phyloP scores from a whole-genome alignment of 164 flowering plant genomes.

The Tetrastigma voinierianum region DNA sequence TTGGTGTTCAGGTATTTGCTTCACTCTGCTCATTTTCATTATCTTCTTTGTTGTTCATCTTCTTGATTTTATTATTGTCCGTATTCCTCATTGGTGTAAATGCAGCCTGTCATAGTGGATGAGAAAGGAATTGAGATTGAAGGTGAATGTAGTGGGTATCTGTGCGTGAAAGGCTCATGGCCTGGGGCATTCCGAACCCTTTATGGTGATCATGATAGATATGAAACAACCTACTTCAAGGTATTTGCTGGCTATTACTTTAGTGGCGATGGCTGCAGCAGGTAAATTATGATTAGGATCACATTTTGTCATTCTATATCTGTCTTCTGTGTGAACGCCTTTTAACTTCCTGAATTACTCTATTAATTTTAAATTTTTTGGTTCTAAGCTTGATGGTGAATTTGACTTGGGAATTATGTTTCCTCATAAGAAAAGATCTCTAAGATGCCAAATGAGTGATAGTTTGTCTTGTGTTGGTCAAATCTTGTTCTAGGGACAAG shows the following conservation, averaged over 20 bases:
- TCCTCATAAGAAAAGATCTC: not conserved
- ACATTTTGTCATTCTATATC: not conserved
- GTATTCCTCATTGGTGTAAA: not conserved
- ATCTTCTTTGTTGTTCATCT: not conserved
- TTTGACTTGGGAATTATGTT: not conserved
- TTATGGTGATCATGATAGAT: constrained; percentile 97
- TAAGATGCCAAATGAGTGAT: not conserved
- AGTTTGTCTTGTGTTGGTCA: not conserved
- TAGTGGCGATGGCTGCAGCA: constrained; percentile 96
- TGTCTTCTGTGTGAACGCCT: not conserved
- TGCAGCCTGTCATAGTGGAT: constrained; percentile 94
- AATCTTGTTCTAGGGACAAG: constrained; percentile 62
- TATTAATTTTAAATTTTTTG: not conserved
- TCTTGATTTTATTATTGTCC: too few relatives aligned
- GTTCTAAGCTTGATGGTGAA: not conserved
- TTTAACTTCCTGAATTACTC: not conserved
- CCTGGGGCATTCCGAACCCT: constrained; percentile 97
- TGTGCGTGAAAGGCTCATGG: constrained; percentile 91
- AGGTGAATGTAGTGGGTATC: constrained; percentile 96
- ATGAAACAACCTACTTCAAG: constrained; percentile 95
- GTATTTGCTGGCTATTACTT: constrained; percentile 87
- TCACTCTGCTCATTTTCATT: not conserved
- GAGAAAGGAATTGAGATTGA: constrained; percentile 94
- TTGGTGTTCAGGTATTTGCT: constrained; percentile 58
- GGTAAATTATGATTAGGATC: constrained; percentile 34